Evolutionary conservation across 495 filamentous ascomycete genomes (phyloP).

Genomic region (Stereocaulon alpinum): DNA sequence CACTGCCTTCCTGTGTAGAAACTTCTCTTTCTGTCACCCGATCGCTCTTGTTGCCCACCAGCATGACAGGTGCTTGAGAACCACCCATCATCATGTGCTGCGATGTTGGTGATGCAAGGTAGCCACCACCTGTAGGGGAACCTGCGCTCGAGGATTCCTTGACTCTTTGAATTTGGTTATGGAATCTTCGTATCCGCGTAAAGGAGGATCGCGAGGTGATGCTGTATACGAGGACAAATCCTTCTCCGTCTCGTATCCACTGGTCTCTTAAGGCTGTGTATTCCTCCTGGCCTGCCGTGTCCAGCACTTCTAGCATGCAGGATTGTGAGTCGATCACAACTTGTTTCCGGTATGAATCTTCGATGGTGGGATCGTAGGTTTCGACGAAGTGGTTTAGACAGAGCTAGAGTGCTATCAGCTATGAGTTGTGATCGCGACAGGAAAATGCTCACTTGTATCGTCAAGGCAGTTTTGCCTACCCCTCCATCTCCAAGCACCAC

Average conservation of each 20-base stretch:
- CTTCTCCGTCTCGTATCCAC: conserved; percentile 97
- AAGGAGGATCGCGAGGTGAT: conserved; percentile 95
- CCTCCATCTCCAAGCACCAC: conserved; percentile 92
- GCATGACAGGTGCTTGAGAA: conserved; percentile 83
- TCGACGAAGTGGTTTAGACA: conserved; percentile 74
- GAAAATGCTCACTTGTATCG: conserved; percentile 70
- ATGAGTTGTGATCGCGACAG: conserved; percentile 6
- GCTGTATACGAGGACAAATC: conserved; percentile 95
- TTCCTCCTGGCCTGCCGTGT: conserved; percentile 98
- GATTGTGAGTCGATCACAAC: conserved; percentile 93
- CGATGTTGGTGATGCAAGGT: conserved; percentile 57
- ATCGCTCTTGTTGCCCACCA: conserved; percentile 98
- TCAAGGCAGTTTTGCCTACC: conserved; percentile 94
- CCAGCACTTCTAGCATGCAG: conserved; percentile 96
- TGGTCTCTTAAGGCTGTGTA: conserved; percentile 95
- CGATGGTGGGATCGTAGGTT: conserved; percentile 93
- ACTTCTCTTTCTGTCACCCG: conserved; percentile 91
- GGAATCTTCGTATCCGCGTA: conserved; percentile 85
- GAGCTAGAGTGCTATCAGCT: conserved; percentile 37
- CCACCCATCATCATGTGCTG: conserved; percentile 45
- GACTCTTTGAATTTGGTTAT: conserved; percentile 92
- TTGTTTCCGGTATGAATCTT: conserved; percentile 97
- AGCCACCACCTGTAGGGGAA: conserved; percentile 47
- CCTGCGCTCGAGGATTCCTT: conserved; percentile 81
- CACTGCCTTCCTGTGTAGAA: conserved; percentile 90